Evolutionary conservation across 768 basidiomycete species (phyloP).

Genomic region (Agaricus sinodeliciosus): DNA sequence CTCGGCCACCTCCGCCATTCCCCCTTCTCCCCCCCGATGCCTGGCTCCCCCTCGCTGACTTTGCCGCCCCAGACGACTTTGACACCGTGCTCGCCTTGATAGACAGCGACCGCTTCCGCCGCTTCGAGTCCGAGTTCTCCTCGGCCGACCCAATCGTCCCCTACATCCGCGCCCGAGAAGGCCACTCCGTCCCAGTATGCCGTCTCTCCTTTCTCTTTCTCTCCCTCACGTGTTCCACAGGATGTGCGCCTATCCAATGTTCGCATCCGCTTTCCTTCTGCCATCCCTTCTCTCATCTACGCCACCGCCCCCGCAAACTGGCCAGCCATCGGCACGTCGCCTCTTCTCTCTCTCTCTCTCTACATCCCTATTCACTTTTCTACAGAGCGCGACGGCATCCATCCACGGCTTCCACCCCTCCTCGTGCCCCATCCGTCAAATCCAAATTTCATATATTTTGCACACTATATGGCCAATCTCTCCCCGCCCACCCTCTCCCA

Average conservation of each 20-base stretch:
- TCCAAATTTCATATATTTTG: constrained; percentile 3
- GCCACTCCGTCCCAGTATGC: constrained; percentile 1
- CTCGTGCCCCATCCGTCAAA: not conserved
- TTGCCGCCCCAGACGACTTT: not conserved
- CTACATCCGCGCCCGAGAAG: constrained; percentile 1
- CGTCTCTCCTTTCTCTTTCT: not conserved
- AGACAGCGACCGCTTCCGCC: not conserved
- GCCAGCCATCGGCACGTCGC: not conserved
- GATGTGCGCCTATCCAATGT: not conserved
- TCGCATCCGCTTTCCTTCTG: not conserved
- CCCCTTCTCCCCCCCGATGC: constrained; percentile 1
- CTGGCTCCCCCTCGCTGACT: not conserved
- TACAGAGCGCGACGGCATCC: not conserved
- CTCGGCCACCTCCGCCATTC: not conserved
- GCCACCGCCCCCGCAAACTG: constrained; percentile 3
- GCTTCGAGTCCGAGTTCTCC: not conserved
- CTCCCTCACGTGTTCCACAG: not conserved
- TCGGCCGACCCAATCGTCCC: not conserved
- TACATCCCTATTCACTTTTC: no score
- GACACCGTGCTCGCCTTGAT: not conserved
- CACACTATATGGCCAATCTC: not conserved
- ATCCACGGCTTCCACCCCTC: not conserved
- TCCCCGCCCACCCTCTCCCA: not conserved
- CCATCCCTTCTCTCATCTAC: not conserved
- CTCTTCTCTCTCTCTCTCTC: not conserved